Conservation (phyloP, 2,329 filamentous ascomycete genomes). For the Coniochaeta prunicola region DNA sequence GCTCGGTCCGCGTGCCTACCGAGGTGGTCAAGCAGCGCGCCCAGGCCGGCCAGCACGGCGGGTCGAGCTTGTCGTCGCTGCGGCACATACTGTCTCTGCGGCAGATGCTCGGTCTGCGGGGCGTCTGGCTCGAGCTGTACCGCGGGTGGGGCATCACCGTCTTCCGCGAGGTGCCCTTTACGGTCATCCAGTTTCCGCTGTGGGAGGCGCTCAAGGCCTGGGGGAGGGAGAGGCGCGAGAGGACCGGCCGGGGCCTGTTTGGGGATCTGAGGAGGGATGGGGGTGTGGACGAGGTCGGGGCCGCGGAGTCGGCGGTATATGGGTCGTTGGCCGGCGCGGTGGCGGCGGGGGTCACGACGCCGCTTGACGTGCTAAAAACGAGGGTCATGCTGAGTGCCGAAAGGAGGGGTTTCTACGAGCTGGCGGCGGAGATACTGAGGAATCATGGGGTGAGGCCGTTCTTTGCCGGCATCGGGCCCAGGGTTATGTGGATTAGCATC, state of each 20-base stretch:
- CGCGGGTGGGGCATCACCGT: conserved; percentile 89
- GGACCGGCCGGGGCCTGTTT: conserved; percentile 14
- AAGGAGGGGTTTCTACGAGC: conserved; percentile 47
- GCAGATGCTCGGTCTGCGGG: conserved; percentile 32
- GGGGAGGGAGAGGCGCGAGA: conserved; percentile 35
- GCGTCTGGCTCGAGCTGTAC: conserved; percentile 80
- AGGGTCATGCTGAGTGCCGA: conserved; percentile 83
- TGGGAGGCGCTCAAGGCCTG: conserved; percentile 89
- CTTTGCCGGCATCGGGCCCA: conserved; percentile 70
- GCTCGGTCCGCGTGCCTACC: conserved; percentile 85
- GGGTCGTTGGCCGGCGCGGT: conserved; percentile 78
- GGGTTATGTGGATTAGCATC: conserved; percentile 90
- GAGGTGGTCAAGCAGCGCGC: conserved; percentile 97
- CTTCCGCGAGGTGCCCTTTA: conserved; percentile 94
- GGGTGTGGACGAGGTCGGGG: conserved; percentile 48
- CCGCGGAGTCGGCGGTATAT: conserved; percentile 74
- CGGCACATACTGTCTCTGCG: conserved; percentile 58
- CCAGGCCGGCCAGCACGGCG: conserved; percentile 77
- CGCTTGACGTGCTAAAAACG: conserved; percentile 94
- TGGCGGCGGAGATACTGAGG: conserved; percentile 58
- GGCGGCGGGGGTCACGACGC: conserved; percentile 83
- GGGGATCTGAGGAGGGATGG: conserved; percentile 11
- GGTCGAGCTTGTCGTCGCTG: conserved; percentile 59
- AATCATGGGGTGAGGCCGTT: conserved; percentile 61
- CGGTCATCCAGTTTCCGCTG: conserved; percentile 91